Evolutionary conservation across 192 early-diverging fungal genomes (phyloP).

Genomic region (Jimgerdemannia flammicorona): DNA sequence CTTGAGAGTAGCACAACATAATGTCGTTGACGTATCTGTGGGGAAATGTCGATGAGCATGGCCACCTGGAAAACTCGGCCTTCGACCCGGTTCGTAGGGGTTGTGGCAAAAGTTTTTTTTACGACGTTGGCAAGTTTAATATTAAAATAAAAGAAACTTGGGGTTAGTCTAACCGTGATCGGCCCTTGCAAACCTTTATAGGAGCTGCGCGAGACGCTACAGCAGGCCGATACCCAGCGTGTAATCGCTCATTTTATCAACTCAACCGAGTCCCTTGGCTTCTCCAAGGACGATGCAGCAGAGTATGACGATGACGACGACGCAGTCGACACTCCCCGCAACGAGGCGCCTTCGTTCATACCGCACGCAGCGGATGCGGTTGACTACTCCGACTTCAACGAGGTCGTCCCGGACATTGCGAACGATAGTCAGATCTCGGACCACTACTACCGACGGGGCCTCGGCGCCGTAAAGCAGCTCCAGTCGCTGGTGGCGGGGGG

Average conservation of each 20-base stretch:
- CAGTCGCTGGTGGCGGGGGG: conserved; percentile 7
- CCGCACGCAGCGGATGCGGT: conserved; percentile 60
- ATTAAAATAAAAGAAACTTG: background rate
- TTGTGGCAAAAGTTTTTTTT: conserved; percentile 11
- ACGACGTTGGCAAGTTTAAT: background rate
- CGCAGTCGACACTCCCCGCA: conserved; percentile 25
- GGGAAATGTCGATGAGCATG: conserved; percentile 88
- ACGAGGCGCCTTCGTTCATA: conserved; percentile 44
- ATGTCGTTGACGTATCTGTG: conserved; percentile 56
- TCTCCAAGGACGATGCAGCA: conserved; percentile 42
- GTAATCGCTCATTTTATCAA: conserved; percentile 49
- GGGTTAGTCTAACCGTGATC: background rate
- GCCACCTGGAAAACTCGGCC: conserved; percentile 67
- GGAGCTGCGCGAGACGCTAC: conserved; percentile 52
- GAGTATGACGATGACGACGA: conserved; percentile 41
- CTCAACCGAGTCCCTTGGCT: conserved; percentile 41
- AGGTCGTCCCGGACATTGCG: conserved; percentile 66
- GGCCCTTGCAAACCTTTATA: conserved; percentile 14
- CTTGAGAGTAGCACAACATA: background rate
- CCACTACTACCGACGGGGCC: conserved; percentile 40
- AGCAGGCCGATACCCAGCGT: conserved; percentile 41
- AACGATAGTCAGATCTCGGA: conserved; percentile 9
- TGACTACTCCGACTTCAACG: conserved; percentile 83
- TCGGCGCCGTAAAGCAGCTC: conserved; percentile 20
- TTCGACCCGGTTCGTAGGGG: conserved; percentile 20